Percentiles rank a stretch among this genome's conserved stretches.
phyloP scores from a whole-genome alignment of 2,329 filamentous ascomycete genomes.

The Pseudogymnoascus sp. region DNA sequence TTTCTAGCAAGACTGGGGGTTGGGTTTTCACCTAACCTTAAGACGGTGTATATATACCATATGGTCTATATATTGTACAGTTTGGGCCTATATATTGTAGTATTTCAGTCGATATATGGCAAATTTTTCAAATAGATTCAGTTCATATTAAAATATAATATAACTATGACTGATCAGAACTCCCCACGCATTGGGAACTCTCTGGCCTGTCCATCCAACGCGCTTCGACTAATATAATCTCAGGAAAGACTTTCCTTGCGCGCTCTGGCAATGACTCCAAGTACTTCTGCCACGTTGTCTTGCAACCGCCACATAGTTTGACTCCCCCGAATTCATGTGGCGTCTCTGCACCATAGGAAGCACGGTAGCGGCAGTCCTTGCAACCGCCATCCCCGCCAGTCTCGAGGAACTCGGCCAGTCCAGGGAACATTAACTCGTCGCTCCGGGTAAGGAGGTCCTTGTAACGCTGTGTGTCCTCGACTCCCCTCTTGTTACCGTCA shows the following conservation, averaged over 20 bases:
- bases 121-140: not conserved
- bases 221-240: not conserved
- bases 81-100: not conserved
- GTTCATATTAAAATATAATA: not conserved
- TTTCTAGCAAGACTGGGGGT: constrained; percentile 23
- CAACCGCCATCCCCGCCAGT: not conserved
- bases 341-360: no score
- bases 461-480: constrained; percentile 12
- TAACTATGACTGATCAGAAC: not conserved
- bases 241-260: not conserved
- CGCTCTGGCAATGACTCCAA: not conserved
- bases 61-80: not conserved
- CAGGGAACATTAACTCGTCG: constrained; percentile 18
- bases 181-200: not conserved
- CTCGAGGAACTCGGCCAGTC: constrained; percentile 14
- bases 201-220: not conserved
- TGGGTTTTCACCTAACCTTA: constrained; percentile 11
- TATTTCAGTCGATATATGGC: not conserved
- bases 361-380: no score
- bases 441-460: constrained; percentile 8
- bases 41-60: not conserved
- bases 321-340: no score
- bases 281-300: not conserved
- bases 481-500: constrained; percentile 13
- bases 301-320: no score